phyloP scores from a whole-genome alignment of 164 flowering plant species.

The Tinospora cordifolia region DNA sequence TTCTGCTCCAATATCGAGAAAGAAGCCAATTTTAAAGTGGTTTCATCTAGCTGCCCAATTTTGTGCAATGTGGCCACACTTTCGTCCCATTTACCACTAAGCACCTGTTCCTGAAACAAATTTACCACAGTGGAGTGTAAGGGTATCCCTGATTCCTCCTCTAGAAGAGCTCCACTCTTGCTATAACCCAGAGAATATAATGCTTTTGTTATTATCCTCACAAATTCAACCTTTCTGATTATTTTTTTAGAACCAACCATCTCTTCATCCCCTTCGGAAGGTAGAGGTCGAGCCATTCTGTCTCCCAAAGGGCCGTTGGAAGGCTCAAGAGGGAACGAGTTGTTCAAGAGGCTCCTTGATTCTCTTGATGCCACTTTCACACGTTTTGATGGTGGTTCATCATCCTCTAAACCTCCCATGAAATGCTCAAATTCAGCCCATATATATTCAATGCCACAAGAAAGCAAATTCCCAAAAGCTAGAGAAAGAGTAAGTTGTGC shows the following conservation, averaged over 20 bases:
- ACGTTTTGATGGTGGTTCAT: slow-evolving; percentile 80
- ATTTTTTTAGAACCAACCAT: slow-evolving; percentile 60
- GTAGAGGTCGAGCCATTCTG: slow-evolving; percentile 65
- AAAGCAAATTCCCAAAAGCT: slow-evolving; percentile 5
- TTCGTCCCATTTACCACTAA: slow-evolving; percentile 66
- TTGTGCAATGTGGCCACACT: slow-evolving; percentile 51
- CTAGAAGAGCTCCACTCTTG: slow-evolving; percentile 56
- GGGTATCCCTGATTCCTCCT: slow-evolving; percentile 85
- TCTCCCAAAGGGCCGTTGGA: slow-evolving; percentile 38
- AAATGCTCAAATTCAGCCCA: slow-evolving; percentile 83
- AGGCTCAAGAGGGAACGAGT: slow-evolving; percentile 34
- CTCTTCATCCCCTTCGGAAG: slow-evolving; percentile 52
- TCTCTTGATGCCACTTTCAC: slow-evolving; percentile 47
- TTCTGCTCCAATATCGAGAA: slow-evolving; percentile 74
- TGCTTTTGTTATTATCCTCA: slow-evolving; percentile 60
- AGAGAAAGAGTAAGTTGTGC: not conserved
- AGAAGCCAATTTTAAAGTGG: slow-evolving; percentile 47
- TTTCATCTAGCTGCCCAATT: slow-evolving; percentile 49
- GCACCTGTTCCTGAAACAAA: slow-evolving; percentile 51
- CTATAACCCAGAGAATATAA: slow-evolving; percentile 71
- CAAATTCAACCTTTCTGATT: slow-evolving; percentile 60
- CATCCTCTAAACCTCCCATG: slow-evolving; percentile 92
- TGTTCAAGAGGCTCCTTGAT: slow-evolving; percentile 32
- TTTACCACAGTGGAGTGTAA: slow-evolving; percentile 54
- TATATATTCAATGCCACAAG: slow-evolving; percentile 24